Evolutionary conservation across 306 rosid species (phyloP).

Genomic region (Gleditsia sinensis): DNA sequence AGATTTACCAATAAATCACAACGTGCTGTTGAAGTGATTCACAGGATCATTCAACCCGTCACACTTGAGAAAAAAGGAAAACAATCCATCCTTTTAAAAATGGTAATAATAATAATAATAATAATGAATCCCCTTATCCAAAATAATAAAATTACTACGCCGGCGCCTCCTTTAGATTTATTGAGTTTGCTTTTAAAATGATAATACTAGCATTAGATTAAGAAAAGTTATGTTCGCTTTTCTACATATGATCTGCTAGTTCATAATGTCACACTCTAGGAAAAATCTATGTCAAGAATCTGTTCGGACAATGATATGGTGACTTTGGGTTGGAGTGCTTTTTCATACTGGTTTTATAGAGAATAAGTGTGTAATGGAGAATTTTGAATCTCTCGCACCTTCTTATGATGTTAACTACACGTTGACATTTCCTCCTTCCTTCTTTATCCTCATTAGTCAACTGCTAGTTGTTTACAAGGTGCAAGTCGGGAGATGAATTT

Average conservation of each 20-base stretch:
- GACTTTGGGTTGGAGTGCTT: constrained; percentile 22
- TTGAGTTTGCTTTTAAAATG: not conserved
- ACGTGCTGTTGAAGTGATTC: not conserved
- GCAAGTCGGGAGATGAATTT: not conserved
- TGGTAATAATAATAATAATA: no score
- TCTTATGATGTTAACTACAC: not conserved
- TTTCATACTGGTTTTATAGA: not conserved
- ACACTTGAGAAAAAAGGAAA: not conserved
- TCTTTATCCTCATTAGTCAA: not conserved
- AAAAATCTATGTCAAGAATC: not conserved
- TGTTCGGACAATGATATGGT: not conserved
- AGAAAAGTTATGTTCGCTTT: not conserved
- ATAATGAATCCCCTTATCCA: not conserved
- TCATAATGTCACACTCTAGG: not conserved
- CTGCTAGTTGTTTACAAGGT: not conserved
- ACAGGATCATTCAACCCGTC: not conserved
- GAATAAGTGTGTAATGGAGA: constrained; percentile 1
- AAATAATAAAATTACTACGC: not conserved
- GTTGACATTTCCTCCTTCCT: not conserved
- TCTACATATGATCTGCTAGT: not conserved
- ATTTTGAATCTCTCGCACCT: not conserved
- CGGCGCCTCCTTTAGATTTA: not conserved
- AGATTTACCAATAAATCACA: not conserved
- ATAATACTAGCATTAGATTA: not conserved
- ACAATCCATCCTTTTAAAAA: no score